Evolutionary conservation across 2,329 filamentous ascomycete species (phyloP).

Genomic region (Thermomyces lanuginosus): DNA sequence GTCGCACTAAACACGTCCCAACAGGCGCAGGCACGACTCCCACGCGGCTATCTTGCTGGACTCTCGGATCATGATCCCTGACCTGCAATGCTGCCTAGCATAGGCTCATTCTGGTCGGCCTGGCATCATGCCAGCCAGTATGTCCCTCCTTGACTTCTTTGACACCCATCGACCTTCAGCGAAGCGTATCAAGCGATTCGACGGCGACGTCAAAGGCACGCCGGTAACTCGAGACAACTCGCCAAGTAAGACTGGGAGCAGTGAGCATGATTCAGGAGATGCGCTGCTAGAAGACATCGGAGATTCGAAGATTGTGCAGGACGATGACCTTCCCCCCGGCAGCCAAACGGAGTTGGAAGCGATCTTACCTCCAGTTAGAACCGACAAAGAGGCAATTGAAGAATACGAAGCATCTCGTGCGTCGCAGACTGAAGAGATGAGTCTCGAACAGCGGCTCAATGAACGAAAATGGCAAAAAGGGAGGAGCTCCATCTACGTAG

Average conservation of each 20-base stretch:
- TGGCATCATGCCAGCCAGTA: constrained; percentile 6
- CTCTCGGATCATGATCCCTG: too few relatives aligned
- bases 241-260: not conserved
- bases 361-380: constrained; percentile 50
- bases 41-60: constrained; percentile 2
- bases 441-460: constrained; percentile 36
- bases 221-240: not conserved
- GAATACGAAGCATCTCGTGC: constrained; percentile 59
- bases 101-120: not conserved
- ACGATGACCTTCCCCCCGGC: constrained; percentile 14
- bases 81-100: not conserved
- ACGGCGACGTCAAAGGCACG: constrained; percentile 4
- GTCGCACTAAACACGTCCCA: constrained; percentile 6
- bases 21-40: too few relatives aligned
- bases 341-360: constrained; percentile 52
- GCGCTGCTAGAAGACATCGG: not conserved
- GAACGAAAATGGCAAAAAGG: constrained; percentile 54
- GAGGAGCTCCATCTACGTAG: constrained; percentile 83
- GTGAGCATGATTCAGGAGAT: not conserved
- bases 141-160: constrained; percentile 23
- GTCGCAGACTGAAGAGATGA: constrained; percentile 28
- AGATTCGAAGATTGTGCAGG: constrained; percentile 5
- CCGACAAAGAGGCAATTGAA: constrained; percentile 55
- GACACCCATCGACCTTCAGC: constrained; percentile 15
- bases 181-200: constrained; percentile 17